These are phyloP conservation scores for Myxozyma melibiosi DNA, from an alignment of 805 yeast species.

Conservation along the genomic window DNA sequence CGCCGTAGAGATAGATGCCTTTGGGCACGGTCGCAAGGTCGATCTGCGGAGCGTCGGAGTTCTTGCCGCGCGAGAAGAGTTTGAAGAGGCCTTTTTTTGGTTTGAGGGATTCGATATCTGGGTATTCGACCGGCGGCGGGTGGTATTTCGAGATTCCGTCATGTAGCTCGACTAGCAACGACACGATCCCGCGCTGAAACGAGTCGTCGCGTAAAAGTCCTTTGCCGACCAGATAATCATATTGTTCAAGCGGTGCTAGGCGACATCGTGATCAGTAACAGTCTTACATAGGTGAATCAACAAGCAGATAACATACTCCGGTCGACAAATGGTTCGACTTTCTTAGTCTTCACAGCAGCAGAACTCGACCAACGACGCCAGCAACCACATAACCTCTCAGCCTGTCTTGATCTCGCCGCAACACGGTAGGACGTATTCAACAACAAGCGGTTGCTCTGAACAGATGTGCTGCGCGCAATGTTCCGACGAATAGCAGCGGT, in stretches of 20 bases:
- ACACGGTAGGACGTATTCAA: no score
- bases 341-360: neutral
- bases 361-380: constrained; percentile 4
- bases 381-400: neutral
- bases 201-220: constrained; percentile 61
- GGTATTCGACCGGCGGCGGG: constrained; percentile 63
- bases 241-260: constrained; percentile 26
- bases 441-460: no score
- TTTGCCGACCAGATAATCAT: constrained; percentile 34
- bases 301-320: constrained; percentile 3
- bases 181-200: constrained; percentile 74
- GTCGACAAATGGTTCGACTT: constrained; percentile 8
- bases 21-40: constrained; percentile 48
- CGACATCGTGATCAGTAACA: neutral
- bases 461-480: no score
- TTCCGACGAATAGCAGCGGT: constrained; percentile 8
- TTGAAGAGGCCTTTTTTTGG: constrained; percentile 50
- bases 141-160: constrained; percentile 53
- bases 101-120: constrained; percentile 53
- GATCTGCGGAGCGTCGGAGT: constrained; percentile 23
- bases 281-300: neutral
- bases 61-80: constrained; percentile 18
- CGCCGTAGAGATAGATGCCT: constrained; percentile 93
- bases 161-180: constrained; percentile 63
- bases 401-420: no score